A percentile compares a stretch with the other conserved stretches of the same genome.
Evolutionary conservation across 495 filamentous ascomycete genomes (phyloP).

Genomic region (Talaromyces thailandensis): DNA sequence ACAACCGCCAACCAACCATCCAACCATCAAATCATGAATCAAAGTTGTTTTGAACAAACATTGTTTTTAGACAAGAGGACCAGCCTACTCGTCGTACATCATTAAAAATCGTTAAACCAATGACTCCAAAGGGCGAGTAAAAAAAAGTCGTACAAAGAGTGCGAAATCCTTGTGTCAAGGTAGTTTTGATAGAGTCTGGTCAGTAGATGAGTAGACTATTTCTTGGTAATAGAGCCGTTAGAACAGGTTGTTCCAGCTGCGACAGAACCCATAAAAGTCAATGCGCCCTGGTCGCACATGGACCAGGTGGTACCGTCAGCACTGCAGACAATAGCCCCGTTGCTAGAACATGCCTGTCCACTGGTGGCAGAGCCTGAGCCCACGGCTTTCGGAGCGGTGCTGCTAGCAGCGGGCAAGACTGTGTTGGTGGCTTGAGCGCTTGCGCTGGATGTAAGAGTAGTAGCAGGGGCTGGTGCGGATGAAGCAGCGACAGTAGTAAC

Average conservation of each 20-base stretch:
- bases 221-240: slow-evolving; percentile 19
- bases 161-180: neutral
- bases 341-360: slow-evolving; percentile 12
- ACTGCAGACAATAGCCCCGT: slow-evolving; percentile 28
- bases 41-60: neutral
- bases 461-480: neutral
- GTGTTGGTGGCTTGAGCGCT: neutral
- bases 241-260: slow-evolving; percentile 30
- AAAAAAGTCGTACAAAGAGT: slow-evolving; percentile 48
- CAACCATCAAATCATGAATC: neutral
- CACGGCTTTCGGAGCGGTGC: slow-evolving; percentile 2
- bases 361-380: slow-evolving; percentile 7
- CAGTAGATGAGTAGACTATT: neutral
- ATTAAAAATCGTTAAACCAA: slow-evolving; percentile 16
- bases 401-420: slow-evolving; percentile 1
- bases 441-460: neutral
- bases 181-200: neutral
- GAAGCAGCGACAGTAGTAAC: neutral
- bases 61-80: neutral
- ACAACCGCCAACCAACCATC: neutral
- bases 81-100: slow-evolving; percentile 34
- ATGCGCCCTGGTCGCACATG: slow-evolving; percentile 23
- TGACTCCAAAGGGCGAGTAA: slow-evolving; percentile 51
- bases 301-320: slow-evolving; percentile 28
- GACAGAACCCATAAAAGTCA: slow-evolving; percentile 32